Base-by-base conservation (phyloP, 2,329 filamentous ascomycete species). In the Sporothrix variecibatus region DNA sequence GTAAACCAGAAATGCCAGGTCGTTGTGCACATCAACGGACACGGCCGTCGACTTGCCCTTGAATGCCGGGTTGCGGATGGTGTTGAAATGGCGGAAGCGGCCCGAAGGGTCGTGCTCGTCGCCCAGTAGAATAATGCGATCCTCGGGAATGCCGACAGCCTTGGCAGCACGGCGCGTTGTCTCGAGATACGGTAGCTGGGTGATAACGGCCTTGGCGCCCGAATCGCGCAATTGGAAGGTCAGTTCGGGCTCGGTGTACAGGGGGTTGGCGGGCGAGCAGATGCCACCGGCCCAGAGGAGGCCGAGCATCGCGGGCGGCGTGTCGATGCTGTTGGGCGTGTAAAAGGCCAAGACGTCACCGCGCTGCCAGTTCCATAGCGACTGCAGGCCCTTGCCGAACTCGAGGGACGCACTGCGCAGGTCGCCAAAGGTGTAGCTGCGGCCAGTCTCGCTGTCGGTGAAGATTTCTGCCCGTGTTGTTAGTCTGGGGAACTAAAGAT, bases 261-360 rank as follows among this genome's bases (percentile, higher is more conserved):
- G 90, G 26, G 95, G 94, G 80, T 98, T 98, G 2, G 94, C 94
- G 0, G 95, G 94, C n/a, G 92, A 94, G 12, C 94, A 84, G 71
- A 94, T 85, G 40, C 93, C 94, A 64, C 94, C 95, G 0, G 94
- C 92, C 93, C 94, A 98, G 77, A 92, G 89, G 11, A 90, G 87
- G 38, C 94, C 95, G 86, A 93, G 94, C 81, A 90, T 93, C 65
- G 94, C 82, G 2, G 91, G 85, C 0, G 94, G 91, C 0, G 92
- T 94, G 81, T 98, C 95, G 80, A 98, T 92, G 81, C 88, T 91
- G 81, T 98, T 98, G 38, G 94, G 93, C 3, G 93, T 91, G 85
- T 92, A 97, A 72, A 97, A 86, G 12, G 88, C 92, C 28, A 98
- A 86, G 1, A 96, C 93, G 80, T 98, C 93, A 79, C 93, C 93